Base-by-base conservation (phyloP, 2,329 filamentous ascomycete species). In the Trichoderma endophyticum region DNA sequence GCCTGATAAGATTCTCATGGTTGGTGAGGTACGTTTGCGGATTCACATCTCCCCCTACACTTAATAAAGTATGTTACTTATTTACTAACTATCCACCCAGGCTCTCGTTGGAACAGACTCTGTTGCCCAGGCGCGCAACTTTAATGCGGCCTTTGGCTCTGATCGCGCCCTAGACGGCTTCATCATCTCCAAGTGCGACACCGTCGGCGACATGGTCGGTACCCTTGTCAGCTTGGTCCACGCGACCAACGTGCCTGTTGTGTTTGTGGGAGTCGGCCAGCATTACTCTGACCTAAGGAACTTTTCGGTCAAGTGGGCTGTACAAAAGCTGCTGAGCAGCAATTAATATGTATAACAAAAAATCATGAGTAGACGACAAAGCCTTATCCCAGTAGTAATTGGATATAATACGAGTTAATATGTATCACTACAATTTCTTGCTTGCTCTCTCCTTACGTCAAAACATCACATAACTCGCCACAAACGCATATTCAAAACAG, bases 1-100 rank as follows among this genome's bases (percentile, higher is more conserved):
- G 75, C 97, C 97, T 1, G 95, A 99, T 83, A 98, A 99, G 86
- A 98, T 99, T 75, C 90, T 99, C 80, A 98, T 99, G 95, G 96
- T 99, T 74, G 88, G 86, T 77, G 86, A 88, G 81, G 84, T 84
- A 80, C 69, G 80, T 73, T 26, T 15, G 21, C 11, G 39, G 15
- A 43, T 43, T 43, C 28, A 36, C 21, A 34, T 24, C 11, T 28
- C 6, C 21, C n/a, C 14, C 32, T 28, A n/a, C 18, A 39, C 5
- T 54, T 39, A 7, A 3, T 21, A 12, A 4, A 34, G 6, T 6
- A 9, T 56, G 8, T 9, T 21, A 15, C 8, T 26, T 21, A 18
- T 34, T n/a, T 18, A 15, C n/a, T 48, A 9, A 36, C 74, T 21
- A 43, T 60, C 9, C 3, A 0, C 2, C 24, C 1, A 88, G 87